Percentiles rank a stretch among this genome's conserved stretches.
Conservation (phyloP, 352 stramenopile genomes). For the Globisporangium splendens region DNA sequence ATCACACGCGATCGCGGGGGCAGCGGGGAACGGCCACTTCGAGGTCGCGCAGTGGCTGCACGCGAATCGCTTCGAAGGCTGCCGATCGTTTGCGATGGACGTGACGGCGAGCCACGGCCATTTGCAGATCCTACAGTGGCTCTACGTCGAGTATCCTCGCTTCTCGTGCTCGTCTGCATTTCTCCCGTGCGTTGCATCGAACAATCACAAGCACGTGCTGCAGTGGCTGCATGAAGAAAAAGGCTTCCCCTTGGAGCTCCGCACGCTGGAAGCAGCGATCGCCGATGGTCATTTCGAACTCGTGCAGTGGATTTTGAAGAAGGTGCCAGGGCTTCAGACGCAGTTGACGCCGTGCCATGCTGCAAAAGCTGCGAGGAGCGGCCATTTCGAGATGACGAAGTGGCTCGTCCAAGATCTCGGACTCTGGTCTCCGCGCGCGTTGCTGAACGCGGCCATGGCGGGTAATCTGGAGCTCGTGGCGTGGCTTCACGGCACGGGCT, state of each 20-base stretch:
- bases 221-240: slow-evolving; percentile 29
- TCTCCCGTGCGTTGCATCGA: slow-evolving; percentile 26
- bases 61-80: slow-evolving; percentile 29
- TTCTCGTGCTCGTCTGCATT: slow-evolving; percentile 33
- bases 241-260: slow-evolving; percentile 21
- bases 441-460: slow-evolving; percentile 21
- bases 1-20: slow-evolving; percentile 29
- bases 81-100: slow-evolving; percentile 37
- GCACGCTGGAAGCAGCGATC: slow-evolving; percentile 31
- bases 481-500: slow-evolving; percentile 23
- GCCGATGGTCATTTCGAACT: slow-evolving; percentile 26
- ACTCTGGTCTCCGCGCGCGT: slow-evolving; percentile 27
- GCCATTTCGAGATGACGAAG: slow-evolving; percentile 19
- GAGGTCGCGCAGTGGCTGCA: slow-evolving; percentile 34
- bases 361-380: slow-evolving; percentile 30
- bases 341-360: slow-evolving; percentile 8
- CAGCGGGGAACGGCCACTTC: slow-evolving; percentile 35
- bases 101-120: slow-evolving; percentile 43
- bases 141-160: slow-evolving; percentile 25
- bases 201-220: slow-evolving; percentile 32
- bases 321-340: slow-evolving; percentile 12
- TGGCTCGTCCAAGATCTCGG: slow-evolving; percentile 27
- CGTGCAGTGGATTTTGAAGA: slow-evolving; percentile 25
- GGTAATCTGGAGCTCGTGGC: slow-evolving; percentile 27
- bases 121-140: slow-evolving; percentile 41